Percentiles rank a stretch among this genome's conserved stretches.
phyloP scores from a whole-genome alignment of 164 flowering plant species.

The Vitis vinifera region DNA sequence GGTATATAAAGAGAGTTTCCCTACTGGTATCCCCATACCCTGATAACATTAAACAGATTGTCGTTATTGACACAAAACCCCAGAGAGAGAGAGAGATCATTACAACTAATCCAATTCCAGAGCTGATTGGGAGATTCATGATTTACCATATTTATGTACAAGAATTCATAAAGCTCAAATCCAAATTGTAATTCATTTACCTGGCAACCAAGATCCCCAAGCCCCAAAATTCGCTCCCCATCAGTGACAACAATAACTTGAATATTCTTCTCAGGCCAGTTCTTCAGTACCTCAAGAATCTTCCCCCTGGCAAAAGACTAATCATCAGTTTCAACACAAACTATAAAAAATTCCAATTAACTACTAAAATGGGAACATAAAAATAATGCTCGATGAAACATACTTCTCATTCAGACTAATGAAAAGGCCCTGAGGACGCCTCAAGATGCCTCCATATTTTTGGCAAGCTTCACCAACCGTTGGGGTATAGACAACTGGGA shows the following conservation, averaged over 20 bases:
- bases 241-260: conserved; percentile 58
- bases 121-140: background rate
- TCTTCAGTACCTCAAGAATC: conserved; percentile 44
- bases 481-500: conserved; percentile 56
- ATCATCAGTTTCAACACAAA: background rate
- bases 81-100: background rate
- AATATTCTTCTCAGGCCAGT: conserved; percentile 52
- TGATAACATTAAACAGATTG: conserved; percentile 8
- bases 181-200: conserved; percentile 9
- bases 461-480: conserved; percentile 62
- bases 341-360: background rate
- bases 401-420: conserved; percentile 49
- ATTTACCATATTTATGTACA: no score
- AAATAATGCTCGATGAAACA: background rate
- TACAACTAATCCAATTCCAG: no score
- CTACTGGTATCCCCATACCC: conserved; percentile 58
- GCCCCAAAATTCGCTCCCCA: conserved; percentile 48
- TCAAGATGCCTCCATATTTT: conserved; percentile 46
- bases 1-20: conserved; percentile 46
- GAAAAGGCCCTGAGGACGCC: conserved; percentile 50
- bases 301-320: conserved; percentile 29
- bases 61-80: background rate
- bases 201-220: conserved; percentile 57
- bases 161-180: background rate
- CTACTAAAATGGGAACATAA: background rate